phyloP scores from a whole-genome alignment of 805 yeast genomes.

The Hanseniaspora mollemarum region DNA sequence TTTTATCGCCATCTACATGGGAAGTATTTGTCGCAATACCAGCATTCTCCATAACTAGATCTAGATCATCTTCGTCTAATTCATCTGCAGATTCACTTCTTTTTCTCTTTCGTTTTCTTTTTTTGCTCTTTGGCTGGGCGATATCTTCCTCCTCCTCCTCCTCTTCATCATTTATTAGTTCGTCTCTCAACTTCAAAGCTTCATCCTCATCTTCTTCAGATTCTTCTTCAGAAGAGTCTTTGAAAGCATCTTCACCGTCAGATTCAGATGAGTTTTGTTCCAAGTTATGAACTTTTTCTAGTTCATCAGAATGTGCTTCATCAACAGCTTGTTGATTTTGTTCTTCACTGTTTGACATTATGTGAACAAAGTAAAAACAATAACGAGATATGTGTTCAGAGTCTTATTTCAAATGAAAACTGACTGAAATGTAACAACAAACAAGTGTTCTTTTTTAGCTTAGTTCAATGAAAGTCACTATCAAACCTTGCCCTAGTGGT shows the following conservation, averaged over 20 bases:
- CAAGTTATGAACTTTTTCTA: slow-evolving; percentile 14
- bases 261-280: slow-evolving; percentile 31
- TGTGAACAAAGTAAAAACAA: background rate
- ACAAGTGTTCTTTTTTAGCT: too few relatives aligned
- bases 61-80: slow-evolving; percentile 91
- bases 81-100: slow-evolving; percentile 46
- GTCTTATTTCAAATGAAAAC: too few relatives aligned
- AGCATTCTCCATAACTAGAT: slow-evolving; percentile 77
- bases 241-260: slow-evolving; percentile 42
- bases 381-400: too few relatives aligned
- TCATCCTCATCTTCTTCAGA: slow-evolving; percentile 81
- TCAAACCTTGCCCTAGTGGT: too few relatives aligned
- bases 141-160: slow-evolving; percentile 32
- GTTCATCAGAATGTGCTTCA: slow-evolving; percentile 15
- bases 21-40: slow-evolving; percentile 49
- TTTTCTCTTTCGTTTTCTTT: slow-evolving; percentile 35
- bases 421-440: too few relatives aligned
- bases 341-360: slow-evolving; percentile 4
- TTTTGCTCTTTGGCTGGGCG: slow-evolving; percentile 31
- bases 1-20: slow-evolving; percentile 27
- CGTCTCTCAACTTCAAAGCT: slow-evolving; percentile 68
- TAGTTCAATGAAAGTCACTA: too few relatives aligned
- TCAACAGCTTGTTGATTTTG: slow-evolving; percentile 14
- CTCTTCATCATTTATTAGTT: slow-evolving; percentile 88
- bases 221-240: slow-evolving; percentile 73